These are phyloP conservation scores for Rosa persica DNA, from an alignment of 306 rosid species.

Conservation along the genomic window DNA sequence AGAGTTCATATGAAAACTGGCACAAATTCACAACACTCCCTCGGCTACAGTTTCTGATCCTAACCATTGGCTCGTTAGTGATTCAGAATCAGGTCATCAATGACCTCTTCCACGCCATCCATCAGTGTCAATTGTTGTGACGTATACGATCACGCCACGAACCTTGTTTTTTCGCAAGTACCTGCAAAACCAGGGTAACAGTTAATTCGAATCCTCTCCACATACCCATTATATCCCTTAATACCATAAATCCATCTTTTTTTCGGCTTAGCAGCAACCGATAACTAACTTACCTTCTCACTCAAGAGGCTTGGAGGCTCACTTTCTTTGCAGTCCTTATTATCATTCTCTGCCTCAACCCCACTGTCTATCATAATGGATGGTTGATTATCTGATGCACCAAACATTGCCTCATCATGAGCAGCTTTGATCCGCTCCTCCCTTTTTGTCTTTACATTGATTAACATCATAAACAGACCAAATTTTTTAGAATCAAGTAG, in stretches of 20 bases:
- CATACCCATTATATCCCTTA: background rate
- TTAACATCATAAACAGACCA: constrained; percentile 3
- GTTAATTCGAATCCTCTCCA: background rate
- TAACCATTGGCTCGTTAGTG: background rate
- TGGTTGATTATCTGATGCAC: constrained; percentile 46
- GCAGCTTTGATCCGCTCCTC: constrained; percentile 84
- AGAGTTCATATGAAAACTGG: background rate
- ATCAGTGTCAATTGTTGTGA: constrained; percentile 12
- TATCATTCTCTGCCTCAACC: constrained; percentile 46
- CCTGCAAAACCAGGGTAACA: constrained; percentile 44
- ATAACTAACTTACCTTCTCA: constrained; percentile 57
- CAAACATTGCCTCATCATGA: constrained; percentile 94
- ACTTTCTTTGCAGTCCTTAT: constrained; percentile 41
- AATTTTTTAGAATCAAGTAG: background rate
- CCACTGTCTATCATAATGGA: constrained; percentile 45
- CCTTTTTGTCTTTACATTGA: constrained; percentile 54
- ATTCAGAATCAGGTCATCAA: background rate
- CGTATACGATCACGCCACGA: constrained; percentile 96
- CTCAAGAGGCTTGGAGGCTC: constrained; percentile 61
- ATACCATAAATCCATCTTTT: background rate
- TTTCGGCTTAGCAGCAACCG: background rate
- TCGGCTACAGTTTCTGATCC: background rate
- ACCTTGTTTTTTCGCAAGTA: constrained; percentile 75
- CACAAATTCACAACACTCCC: background rate
- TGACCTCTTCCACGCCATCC: background rate